Conservation (phyloP, 495 filamentous ascomycete species). For the Aspergillus cristatus region DNA sequence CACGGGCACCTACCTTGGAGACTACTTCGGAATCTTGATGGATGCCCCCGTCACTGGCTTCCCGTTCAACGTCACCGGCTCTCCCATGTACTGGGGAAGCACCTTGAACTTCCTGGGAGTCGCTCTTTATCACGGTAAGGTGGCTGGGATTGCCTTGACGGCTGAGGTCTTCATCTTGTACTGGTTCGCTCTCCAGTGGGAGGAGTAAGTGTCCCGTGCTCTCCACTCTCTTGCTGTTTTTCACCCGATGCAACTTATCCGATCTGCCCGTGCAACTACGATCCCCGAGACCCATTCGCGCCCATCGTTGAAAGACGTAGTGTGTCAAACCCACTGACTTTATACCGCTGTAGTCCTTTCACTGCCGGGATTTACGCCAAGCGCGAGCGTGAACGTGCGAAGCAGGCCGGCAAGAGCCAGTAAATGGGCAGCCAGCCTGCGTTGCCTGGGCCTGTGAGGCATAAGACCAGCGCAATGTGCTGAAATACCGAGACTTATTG, state of each 20-base stretch:
- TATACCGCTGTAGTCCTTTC: conserved; percentile 57
- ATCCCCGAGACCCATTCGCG: background rate
- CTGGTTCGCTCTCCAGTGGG: conserved; percentile 72
- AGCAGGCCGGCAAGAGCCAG: conserved; percentile 32
- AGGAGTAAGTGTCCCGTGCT: conserved; percentile 54
- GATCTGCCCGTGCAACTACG: background rate
- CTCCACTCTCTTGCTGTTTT: background rate
- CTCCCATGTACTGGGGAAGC: conserved; percentile 95
- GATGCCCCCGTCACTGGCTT: conserved; percentile 86
- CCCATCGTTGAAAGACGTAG: background rate
- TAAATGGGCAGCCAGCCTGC: conserved; percentile 10
- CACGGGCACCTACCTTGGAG: conserved; percentile 93
- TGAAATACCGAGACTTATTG: background rate
- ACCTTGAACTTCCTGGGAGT: conserved; percentile 86
- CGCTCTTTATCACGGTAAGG: conserved; percentile 81
- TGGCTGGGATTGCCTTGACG: conserved; percentile 75
- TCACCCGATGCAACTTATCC: background rate
- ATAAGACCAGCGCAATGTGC: background rate
- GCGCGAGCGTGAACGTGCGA: conserved; percentile 47
- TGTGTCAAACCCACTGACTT: conserved; percentile 13
- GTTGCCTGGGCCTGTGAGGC: background rate
- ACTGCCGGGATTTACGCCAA: conserved; percentile 90
- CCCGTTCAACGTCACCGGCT: conserved; percentile 85
- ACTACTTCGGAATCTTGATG: conserved; percentile 99
- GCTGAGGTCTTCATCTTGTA: conserved; percentile 69